Evolutionary conservation across 257 asterid species (phyloP).

Genomic region (Plectranthus barbatus): DNA sequence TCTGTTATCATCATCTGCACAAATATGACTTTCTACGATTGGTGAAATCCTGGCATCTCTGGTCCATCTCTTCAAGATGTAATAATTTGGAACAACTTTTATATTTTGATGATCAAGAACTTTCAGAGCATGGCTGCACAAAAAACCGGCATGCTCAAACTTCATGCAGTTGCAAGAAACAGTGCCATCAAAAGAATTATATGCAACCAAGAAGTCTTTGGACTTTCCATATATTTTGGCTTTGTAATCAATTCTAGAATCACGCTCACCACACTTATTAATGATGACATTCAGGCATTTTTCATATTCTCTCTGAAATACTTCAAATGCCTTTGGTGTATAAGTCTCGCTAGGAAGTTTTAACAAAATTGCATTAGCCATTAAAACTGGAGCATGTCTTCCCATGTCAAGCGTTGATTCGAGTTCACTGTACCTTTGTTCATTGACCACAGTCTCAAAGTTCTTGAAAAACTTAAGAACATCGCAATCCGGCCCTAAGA

Average conservation of each 20-base stretch:
- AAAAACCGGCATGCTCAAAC: conserved; percentile 49
- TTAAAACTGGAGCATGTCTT: conserved; percentile 39
- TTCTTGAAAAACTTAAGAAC: conserved; percentile 42
- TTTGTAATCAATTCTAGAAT: conserved; percentile 38
- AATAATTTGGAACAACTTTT: conserved; percentile 41
- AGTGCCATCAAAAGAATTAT: conserved; percentile 37
- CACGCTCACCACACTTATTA: conserved; percentile 38
- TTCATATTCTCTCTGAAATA: conserved; percentile 55
- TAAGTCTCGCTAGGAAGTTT: conserved; percentile 43
- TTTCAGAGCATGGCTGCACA: conserved; percentile 56
- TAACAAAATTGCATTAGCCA: conserved; percentile 46
- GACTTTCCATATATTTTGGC: conserved; percentile 48
- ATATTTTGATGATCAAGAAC: conserved; percentile 56
- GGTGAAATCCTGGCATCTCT: conserved; percentile 44
- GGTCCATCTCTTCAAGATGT: conserved; percentile 60
- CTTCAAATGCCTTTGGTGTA: conserved; percentile 47
- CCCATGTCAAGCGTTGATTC: conserved; percentile 39
- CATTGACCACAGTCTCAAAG: conserved; percentile 38
- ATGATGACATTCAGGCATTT: conserved; percentile 43
- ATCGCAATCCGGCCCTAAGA: conserved; percentile 31
- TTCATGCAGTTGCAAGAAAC: conserved; percentile 62
- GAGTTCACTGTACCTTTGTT: conserved; percentile 42
- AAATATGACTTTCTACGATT: conserved; percentile 20
- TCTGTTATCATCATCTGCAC: conserved; percentile 27
- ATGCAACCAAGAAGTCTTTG: conserved; percentile 32